Base-by-base conservation (phyloP, 169 alveolate genomes). In the Cryptosporidium meleagridis region DNA sequence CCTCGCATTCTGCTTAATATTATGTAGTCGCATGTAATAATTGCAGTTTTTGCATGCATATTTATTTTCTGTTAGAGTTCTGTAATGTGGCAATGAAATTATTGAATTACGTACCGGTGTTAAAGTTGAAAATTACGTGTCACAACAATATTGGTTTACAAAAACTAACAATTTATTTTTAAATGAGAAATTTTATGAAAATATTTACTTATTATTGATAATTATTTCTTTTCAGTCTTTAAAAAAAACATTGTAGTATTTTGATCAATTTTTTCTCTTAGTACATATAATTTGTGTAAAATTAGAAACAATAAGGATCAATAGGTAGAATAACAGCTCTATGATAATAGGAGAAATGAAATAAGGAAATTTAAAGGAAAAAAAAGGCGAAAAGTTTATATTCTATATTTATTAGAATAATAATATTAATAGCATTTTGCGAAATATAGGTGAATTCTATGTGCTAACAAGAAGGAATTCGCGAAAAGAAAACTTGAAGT, bases 371-470 rank as follows among this genome's bases (percentile, higher is more conserved):
- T 14, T 3, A 14, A 21, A 7, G 8, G 35, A 55, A n/a, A 26
- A n/a, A 26, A 3, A 26, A 55, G 67, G 12, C 5, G 35, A 8
- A 21, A 55, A 55, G 26, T n/a, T 55, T 55, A 55, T 55, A 55
- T 55, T 55, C 67, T 55, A 55, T 37, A 55, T 55, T 26, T 26
- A 23, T 55, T 55, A 55, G 35, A 55, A 55, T 55, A 55, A 55
- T 55, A 55, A 55, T 23, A 55, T 26, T 55, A 2, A 41, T 41
- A 41, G 39, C 2, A 9, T 1, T 23, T 55, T n/a, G 35, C 18
- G 67, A 21, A 26, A 55, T 55, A 55, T 55, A 55, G 12, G 35
- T 55, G 67, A 55, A 55, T 55, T 55, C 18, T 23, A 21, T 55
- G 67, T 55, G 6, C 0, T 55, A 0, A 9, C 29, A 23, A 23